phyloP scores from a whole-genome alignment of 2,329 filamentous ascomycete genomes.

The Bipolaris victoriae region DNA sequence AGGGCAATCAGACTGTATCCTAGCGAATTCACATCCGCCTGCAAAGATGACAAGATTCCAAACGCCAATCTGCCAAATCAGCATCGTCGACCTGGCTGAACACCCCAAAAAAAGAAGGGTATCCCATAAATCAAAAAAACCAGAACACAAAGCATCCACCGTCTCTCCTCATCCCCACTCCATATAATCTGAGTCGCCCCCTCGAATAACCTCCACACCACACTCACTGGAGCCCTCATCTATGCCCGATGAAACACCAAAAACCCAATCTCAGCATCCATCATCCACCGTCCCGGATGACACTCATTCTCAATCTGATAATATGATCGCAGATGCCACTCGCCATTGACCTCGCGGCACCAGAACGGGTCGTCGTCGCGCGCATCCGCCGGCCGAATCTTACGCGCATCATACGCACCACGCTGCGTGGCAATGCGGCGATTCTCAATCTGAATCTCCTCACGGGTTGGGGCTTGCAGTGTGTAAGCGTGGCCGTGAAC shows the following conservation, averaged over 20 bases:
- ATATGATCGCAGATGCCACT: conserved; percentile 44
- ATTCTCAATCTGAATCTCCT: conserved; percentile 40
- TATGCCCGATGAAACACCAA: conserved; percentile 43
- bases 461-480: conserved; percentile 18
- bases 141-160: not conserved
- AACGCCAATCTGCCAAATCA: not conserved
- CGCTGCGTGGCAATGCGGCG: conserved; percentile 40
- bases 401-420: conserved; percentile 39
- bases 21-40: too few relatives aligned
- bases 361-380: conserved; percentile 46
- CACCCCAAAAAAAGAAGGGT: not conserved
- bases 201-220: not conserved
- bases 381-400: conserved; percentile 44
- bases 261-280: conserved; percentile 43
- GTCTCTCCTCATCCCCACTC: too few relatives aligned
- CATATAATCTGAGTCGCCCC: too few relatives aligned
- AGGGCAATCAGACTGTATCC: too few relatives aligned
- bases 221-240: not conserved
- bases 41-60: not conserved
- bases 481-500: conserved; percentile 12
- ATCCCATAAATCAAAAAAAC: too few relatives aligned
- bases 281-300: conserved; percentile 46
- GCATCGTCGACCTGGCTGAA: too few relatives aligned
- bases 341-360: conserved; percentile 47
- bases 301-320: conserved; percentile 50